Conservation (phyloP, 352 stramenopile species). For the Discostella stelligera region DNA sequence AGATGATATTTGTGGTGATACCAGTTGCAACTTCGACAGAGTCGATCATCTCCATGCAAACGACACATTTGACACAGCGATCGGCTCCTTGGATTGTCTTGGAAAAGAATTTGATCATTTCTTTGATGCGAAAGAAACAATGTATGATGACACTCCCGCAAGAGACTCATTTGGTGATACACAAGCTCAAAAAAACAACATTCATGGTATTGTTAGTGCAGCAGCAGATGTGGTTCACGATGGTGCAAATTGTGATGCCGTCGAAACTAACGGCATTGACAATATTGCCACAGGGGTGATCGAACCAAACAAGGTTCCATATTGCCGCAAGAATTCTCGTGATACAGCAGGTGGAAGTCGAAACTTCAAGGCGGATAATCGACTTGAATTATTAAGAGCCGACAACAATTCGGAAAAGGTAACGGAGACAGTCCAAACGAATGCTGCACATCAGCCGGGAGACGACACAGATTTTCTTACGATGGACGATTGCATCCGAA, state of each 20-base stretch:
- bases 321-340: not conserved
- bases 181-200: not conserved
- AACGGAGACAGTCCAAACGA: not conserved
- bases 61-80: constrained; percentile 30
- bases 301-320: not conserved
- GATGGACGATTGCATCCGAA: too few relatives aligned
- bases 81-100: constrained; percentile 17
- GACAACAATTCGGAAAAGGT: not conserved
- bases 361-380: not conserved
- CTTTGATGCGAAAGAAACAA: constrained; percentile 10
- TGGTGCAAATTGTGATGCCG: not conserved
- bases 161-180: not conserved
- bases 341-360: not conserved
- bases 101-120: not conserved
- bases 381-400: not conserved
- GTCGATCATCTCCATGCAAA: not conserved
- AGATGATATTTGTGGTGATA: not conserved
- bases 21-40: not conserved
- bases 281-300: not conserved
- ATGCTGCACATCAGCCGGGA: not conserved
- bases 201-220: not conserved
- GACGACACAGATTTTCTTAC: too few relatives aligned
- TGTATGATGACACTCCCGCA: not conserved
- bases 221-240: too few relatives aligned
- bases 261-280: not conserved